phyloP scores from a whole-genome alignment of 1,284 basidiomycete species.

The Caloboletus firmus region DNA sequence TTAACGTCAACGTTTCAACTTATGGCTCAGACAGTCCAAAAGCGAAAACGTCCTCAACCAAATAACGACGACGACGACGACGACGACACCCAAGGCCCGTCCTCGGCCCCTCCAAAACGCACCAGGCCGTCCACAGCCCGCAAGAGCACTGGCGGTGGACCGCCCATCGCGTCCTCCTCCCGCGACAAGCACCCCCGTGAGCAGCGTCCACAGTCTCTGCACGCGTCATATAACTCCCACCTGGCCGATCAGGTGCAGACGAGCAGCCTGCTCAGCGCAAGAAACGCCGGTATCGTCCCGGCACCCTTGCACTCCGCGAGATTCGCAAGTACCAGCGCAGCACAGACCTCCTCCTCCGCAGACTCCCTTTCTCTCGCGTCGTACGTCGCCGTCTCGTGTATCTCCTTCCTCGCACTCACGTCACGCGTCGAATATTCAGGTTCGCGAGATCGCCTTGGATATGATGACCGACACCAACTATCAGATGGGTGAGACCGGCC shows the following conservation, averaged over 20 bases:
- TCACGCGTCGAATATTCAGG: slow-evolving; percentile 48
- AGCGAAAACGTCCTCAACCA: slow-evolving; percentile 35
- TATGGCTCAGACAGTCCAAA: slow-evolving; percentile 56
- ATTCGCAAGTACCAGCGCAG: slow-evolving; percentile 93
- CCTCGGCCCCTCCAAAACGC: slow-evolving; percentile 50
- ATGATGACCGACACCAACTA: slow-evolving; percentile 77
- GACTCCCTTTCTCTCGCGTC: slow-evolving; percentile 88
- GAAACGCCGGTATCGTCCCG: slow-evolving; percentile 75
- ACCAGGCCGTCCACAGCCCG: slow-evolving; percentile 62
- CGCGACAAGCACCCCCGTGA: slow-evolving; percentile 27
- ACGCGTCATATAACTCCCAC: slow-evolving; percentile 7
- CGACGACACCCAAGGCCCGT: slow-evolving; percentile 14
- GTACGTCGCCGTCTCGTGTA: slow-evolving; percentile 48
- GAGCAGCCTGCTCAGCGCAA: slow-evolving; percentile 39
- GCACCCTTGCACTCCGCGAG: slow-evolving; percentile 86
- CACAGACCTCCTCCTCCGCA: slow-evolving; percentile 84
- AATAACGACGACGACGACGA: slow-evolving; percentile 39
- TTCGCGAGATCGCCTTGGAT: slow-evolving; percentile 88
- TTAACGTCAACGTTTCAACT: no score
- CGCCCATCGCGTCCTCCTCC: slow-evolving; percentile 37
- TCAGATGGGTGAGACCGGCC: slow-evolving; percentile 54
- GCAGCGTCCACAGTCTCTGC: not conserved
- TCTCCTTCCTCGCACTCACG: slow-evolving; percentile 1
- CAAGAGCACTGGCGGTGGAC: slow-evolving; percentile 68
- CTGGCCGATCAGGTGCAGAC: slow-evolving; percentile 29